Base-by-base conservation (phyloP, 2,329 filamentous ascomycete genomes). In the Trichoderma sp. region DNA sequence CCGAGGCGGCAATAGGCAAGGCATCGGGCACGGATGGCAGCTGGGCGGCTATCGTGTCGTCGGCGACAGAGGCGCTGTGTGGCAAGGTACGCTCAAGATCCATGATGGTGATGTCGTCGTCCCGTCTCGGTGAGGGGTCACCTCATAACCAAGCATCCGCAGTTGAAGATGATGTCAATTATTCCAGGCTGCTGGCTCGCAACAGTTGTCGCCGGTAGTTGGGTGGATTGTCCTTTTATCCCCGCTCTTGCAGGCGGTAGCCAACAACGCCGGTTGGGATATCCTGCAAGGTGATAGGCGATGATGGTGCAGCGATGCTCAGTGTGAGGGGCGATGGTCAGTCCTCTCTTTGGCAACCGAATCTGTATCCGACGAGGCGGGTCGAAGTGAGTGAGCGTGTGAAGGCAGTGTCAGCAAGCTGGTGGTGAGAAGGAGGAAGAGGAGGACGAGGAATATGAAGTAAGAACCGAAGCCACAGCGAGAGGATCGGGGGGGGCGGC, bases 71-170 rank as follows among this genome's bases (percentile, higher is more conserved):
- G 41, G 52, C n/a, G 44, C 14, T 19, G 60, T 5, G 26, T 21
- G 51, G 21, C 44, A 39, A 54, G 28, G 48, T 30, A 14, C 48
- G 19, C 44, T 48, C 41, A 28, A 44, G 44, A 50, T 60, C 57
- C 59, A 63, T 63, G 19, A 52, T 51, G 44, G 28, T 59, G 45
- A 44, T 24, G 47, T 63, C 59, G 24, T 63, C 50, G 59, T 63
- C 59, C 59, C 59, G 50, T 45, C 59, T 55, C 30, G 24, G 14
- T 45, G 48, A 52, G 48, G 48, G 39, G 50, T 54, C 9, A 30
- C 59, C 50, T 52, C 48, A 47, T 63, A 63, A 54, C 59, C 45
- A 55, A 10, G 43, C 59, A 63, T 63, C 45, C 59, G 59, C 28
- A 39, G 41, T 50, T 5, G 54, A 63, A 50, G 21, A 1, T 50